These are phyloP conservation scores for Millerago galiae DNA, from an alignment of 805 yeast genomes.

Conservation along the genomic window DNA sequence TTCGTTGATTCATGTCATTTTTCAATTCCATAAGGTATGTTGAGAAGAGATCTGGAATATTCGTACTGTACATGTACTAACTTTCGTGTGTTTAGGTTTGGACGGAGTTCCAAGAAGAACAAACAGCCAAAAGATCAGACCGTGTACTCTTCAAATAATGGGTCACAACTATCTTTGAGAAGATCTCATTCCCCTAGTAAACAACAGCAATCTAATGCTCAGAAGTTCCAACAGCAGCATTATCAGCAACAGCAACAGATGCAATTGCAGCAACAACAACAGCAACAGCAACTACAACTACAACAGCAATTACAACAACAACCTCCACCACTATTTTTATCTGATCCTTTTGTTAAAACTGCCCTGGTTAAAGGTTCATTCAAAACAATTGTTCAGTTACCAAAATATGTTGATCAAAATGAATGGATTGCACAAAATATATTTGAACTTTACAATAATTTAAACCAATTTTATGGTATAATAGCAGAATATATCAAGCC, in stretches of 20 bases:
- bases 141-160: conserved; percentile 35
- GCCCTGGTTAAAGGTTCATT: conserved; percentile 95
- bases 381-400: conserved; percentile 90
- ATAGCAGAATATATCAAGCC: conserved; percentile 88
- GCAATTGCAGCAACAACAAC: conserved; percentile 11
- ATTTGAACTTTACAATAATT: conserved; percentile 80
- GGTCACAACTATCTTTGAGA: conserved; percentile 41
- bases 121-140: conserved; percentile 29
- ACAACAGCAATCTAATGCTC: conserved; percentile 20
- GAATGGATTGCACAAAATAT: conserved; percentile 96
- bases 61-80: not conserved
- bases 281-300: conserved; percentile 14
- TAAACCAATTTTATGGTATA: conserved; percentile 87
- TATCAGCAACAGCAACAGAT: conserved; percentile 12
- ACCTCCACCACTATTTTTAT: conserved; percentile 49
- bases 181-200: conserved; percentile 37
- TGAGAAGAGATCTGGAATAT: not conserved
- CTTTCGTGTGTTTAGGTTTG: conserved; percentile 38
- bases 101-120: conserved; percentile 46
- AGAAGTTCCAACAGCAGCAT: conserved; percentile 21
- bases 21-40: conserved; percentile 29
- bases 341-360: conserved; percentile 90
- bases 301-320: conserved; percentile 13
- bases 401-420: conserved; percentile 87
- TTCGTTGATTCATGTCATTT: conserved; percentile 28